These are phyloP conservation scores for Gossypium thurberi DNA, from an alignment of 345 rosid genomes.

Conservation along the genomic window DNA sequence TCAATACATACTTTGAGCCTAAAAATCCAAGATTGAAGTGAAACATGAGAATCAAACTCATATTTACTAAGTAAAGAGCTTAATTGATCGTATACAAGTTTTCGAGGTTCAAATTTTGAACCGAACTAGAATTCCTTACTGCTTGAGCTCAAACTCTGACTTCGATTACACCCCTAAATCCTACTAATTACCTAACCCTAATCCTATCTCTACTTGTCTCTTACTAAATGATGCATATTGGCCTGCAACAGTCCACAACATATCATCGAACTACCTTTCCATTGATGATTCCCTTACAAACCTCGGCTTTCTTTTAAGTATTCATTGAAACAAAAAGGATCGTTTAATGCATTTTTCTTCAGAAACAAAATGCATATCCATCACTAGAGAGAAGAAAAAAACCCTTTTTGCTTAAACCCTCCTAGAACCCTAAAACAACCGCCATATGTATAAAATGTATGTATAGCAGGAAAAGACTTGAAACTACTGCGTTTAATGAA, in stretches of 20 bases:
- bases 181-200: too few relatives aligned
- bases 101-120: too few relatives aligned
- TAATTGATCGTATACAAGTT: too few relatives aligned
- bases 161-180: too few relatives aligned
- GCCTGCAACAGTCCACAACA: neutral
- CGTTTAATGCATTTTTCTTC: neutral
- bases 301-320: neutral
- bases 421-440: constrained; percentile 15
- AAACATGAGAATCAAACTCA: too few relatives aligned
- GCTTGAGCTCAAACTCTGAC: too few relatives aligned
- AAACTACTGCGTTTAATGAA: neutral
- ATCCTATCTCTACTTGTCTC: neutral
- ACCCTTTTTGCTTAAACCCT: neutral
- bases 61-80: too few relatives aligned
- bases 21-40: too few relatives aligned
- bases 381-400: neutral
- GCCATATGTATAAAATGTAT: neutral
- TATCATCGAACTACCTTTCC: neutral
- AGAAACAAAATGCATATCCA: neutral
- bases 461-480: neutral
- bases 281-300: neutral
- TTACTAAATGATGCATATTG: neutral
- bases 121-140: too few relatives aligned
- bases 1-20: too few relatives aligned
- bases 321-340: neutral